Conservation (phyloP, 306 rosid genomes). For the Lithocarpus polystachyus region DNA sequence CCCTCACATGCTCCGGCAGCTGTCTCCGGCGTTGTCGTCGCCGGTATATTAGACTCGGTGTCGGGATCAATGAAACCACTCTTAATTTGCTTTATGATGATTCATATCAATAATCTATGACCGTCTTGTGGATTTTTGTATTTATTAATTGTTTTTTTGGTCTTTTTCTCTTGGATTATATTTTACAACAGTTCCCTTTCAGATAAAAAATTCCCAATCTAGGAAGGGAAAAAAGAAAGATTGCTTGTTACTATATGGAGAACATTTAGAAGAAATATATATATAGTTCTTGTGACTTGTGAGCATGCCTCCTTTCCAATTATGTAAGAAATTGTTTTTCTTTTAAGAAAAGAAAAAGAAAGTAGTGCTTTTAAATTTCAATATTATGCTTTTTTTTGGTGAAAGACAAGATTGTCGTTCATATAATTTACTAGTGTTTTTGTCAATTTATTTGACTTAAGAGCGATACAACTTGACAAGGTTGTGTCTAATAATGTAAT, state of each 20-base stretch:
- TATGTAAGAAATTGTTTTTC: background rate
- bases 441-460: slow-evolving; percentile 6
- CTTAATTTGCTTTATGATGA: background rate
- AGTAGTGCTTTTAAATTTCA: background rate
- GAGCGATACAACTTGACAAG: background rate
- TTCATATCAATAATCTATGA: background rate
- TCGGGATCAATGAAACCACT: slow-evolving; percentile 30
- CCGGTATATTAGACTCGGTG: slow-evolving; percentile 33
- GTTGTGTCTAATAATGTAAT: background rate
- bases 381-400: background rate
- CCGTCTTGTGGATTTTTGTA: background rate
- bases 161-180: background rate
- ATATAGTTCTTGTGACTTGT: background rate
- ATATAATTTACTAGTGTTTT: background rate
- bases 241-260: background rate
- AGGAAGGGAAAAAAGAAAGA: background rate
- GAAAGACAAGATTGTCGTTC: background rate
- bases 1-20: slow-evolving; percentile 16
- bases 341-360: background rate
- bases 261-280: slow-evolving; percentile 5
- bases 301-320: background rate
- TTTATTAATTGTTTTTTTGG: background rate
- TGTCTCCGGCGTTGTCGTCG: background rate
- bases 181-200: background rate
- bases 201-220: background rate